Base-by-base conservation (phyloP, 805 yeast genomes). In the Candida dendrica region DNA sequence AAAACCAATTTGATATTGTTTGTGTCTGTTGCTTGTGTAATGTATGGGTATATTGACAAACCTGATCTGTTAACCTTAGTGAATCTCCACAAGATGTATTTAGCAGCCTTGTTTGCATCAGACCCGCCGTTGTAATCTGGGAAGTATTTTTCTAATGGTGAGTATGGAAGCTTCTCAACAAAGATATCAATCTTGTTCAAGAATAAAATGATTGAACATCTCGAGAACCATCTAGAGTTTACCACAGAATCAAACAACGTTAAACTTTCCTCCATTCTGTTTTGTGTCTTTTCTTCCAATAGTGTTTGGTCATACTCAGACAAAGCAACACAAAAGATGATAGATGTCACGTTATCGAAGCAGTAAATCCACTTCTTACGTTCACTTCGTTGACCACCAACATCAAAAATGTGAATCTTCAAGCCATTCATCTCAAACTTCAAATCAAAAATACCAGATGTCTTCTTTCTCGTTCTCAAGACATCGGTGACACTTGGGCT, bases 351-450 rank as follows among this genome's bases (percentile, higher is more conserved):
- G 52, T 89, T 88, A 61, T 89, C 96, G 55, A 93, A 93, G 58
- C 96, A 87, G 63, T 93, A 95, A 47, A 93, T 89, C 98, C 98
- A 93, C 63, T 93, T 91, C 56, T 85, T 86, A 41, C 98, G 79
- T 66, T 93, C 98, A 3, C 95, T 80, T 53, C 98, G 72, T 63
- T 93, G 98, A 2, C 97, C 97, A 48, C 97, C 97, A 38, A 90
- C 96, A 61, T 90, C 97, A 56, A 69, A 79, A 52, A 83, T 69
- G 52, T 79, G 85, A 39, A 82, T 65, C 51, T 74, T 72, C 34
- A 81, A 59, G 22, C 78, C 79, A 36, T 84, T 88, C 77, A 89
- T 74, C 45, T 79, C 79, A 54, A 90, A 85, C 43, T 75, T 71
- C 44, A 87, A 80, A 59, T 89, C 96, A 53, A 81, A 86, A 18